These are phyloP conservation scores for Helotiales sp. DNA, from an alignment of 2,329 filamentous ascomycete species.

Conservation along the genomic window DNA sequence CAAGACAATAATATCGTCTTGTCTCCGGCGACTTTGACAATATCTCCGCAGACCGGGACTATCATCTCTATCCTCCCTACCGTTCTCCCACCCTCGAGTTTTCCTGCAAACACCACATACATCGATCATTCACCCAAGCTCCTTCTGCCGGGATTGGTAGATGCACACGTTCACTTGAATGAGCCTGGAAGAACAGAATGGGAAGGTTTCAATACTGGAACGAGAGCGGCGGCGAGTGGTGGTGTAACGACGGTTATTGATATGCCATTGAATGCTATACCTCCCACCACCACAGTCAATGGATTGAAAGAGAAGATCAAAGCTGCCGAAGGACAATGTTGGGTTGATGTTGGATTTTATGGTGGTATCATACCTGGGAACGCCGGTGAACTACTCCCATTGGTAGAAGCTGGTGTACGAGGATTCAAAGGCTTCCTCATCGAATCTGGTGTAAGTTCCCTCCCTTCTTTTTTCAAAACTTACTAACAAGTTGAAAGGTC, in stretches of 20 bases:
- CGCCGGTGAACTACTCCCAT: conserved; percentile 70
- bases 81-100: conserved; percentile 72
- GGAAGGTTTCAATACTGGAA: conserved; percentile 97
- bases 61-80: conserved; percentile 74
- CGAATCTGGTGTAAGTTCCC: conserved; percentile 78
- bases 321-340: conserved; percentile 84
- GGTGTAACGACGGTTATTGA: conserved; percentile 96
- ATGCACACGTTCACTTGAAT: conserved; percentile 96
- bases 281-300: conserved; percentile 85
- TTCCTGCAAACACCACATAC: conserved; percentile 73
- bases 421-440: conserved; percentile 99
- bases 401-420: conserved; percentile 83
- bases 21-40: conserved; percentile 78
- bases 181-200: conserved; percentile 96
- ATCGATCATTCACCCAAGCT: conserved; percentile 82
- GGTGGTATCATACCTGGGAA: conserved; percentile 94
- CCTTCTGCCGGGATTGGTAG: conserved; percentile 86
- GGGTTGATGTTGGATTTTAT: conserved; percentile 99
- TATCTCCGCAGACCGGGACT: conserved; percentile 79
- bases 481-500: conserved; percentile 55
- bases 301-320: conserved; percentile 83
- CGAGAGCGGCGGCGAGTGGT: conserved; percentile 88
- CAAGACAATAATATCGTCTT: conserved; percentile 61
- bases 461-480: not conserved
- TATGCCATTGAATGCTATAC: conserved; percentile 97